Evolutionary conservation across 163 green algal species (phyloP).

Genomic region (Chlamydomonas reinhardtii): DNA sequence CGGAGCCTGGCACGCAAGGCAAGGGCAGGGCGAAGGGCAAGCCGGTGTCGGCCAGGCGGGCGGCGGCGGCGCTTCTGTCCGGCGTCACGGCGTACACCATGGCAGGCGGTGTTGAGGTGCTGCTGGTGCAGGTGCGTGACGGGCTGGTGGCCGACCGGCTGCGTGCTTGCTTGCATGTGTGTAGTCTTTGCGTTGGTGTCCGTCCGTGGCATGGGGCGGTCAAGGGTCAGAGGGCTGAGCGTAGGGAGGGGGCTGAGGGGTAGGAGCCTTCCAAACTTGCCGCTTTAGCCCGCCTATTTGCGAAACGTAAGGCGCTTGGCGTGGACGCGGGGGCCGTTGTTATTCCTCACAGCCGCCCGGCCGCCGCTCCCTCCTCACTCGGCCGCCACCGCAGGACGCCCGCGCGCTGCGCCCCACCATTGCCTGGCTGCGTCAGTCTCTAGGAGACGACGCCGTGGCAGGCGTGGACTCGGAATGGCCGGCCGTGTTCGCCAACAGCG

Average conservation of each 20-base stretch:
- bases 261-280: no score
- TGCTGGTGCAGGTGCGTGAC: background rate
- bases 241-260: no score
- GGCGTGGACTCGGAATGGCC: conserved; percentile 33
- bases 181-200: background rate
- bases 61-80: background rate
- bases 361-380: no score
- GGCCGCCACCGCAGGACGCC: background rate
- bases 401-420: background rate
- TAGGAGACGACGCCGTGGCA: background rate
- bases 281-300: no score
- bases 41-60: background rate
- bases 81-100: conserved; percentile 14
- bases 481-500: background rate
- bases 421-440: conserved; percentile 3
- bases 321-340: no score
- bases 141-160: background rate
- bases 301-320: no score
- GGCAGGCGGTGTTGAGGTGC: background rate
- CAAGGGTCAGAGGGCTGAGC: no score
- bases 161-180: background rate
- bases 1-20: background rate
- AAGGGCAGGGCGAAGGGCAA: background rate
- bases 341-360: no score
- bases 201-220: background rate